Conservation (phyloP, 768 basidiomycete species). For the Chalciporus chontae region DNA sequence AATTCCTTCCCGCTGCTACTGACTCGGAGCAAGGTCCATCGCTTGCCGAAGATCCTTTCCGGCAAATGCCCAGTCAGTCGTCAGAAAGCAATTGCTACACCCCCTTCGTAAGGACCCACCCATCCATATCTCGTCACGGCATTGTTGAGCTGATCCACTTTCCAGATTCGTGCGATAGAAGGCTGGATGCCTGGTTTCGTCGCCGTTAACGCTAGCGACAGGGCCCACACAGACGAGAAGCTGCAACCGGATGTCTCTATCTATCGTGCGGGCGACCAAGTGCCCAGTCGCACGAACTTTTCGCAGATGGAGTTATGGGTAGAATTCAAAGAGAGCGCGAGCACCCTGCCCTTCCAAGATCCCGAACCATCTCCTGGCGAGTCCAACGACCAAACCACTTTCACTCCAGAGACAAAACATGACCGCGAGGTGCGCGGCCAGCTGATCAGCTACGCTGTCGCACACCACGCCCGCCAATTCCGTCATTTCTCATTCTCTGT, state of each 20-base stretch:
- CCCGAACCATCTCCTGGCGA: neutral
- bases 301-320: conserved; percentile 7
- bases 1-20: neutral
- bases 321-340: neutral
- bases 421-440: conserved; percentile 11
- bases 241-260: conserved; percentile 2
- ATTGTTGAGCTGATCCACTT: no score
- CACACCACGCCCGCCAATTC: conserved; percentile 24
- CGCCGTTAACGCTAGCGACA: conserved; percentile 3
- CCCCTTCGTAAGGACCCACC: neutral
- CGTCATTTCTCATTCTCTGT: conserved; percentile 32
- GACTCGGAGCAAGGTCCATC: no score
- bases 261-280: neutral
- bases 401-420: neutral
- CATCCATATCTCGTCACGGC: neutral
- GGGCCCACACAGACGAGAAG: conserved; percentile 2
- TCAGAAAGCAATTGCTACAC: neutral
- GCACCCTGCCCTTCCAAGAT: neutral
- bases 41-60: no score
- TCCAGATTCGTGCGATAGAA: neutral
- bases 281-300: neutral
- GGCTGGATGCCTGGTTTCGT: neutral
- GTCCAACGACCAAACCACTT: neutral
- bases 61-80: no score
- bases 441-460: conserved; percentile 23